phyloP scores from a whole-genome alignment of 2,329 filamentous ascomycete genomes.

The Lachnellula occidentalis region DNA sequence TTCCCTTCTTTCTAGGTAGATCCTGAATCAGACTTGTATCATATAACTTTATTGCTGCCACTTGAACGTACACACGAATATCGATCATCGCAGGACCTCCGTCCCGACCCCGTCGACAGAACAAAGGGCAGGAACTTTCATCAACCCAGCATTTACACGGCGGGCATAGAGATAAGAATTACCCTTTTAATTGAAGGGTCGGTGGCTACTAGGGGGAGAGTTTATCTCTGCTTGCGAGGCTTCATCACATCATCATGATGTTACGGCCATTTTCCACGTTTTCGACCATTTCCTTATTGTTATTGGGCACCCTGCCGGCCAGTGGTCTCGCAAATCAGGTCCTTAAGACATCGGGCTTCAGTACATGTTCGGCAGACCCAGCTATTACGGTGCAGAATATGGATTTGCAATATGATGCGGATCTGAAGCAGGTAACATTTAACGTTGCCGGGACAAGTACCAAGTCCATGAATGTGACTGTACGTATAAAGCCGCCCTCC shows the following conservation, averaged over 20 bases:
- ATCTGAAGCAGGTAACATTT: slow-evolving; percentile 68
- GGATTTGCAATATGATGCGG: slow-evolving; percentile 73
- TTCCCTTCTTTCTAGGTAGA: slow-evolving; percentile 51
- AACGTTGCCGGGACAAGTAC: slow-evolving; percentile 74
- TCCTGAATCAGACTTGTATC: slow-evolving; percentile 43
- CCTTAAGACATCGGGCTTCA: slow-evolving; percentile 76
- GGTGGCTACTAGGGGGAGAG: slow-evolving; percentile 8
- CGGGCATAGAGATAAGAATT: background rate
- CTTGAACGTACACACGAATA: background rate
- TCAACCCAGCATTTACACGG: background rate
- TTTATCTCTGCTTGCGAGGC: slow-evolving; percentile 1
- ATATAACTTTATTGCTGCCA: slow-evolving; percentile 5
- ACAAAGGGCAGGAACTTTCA: background rate
- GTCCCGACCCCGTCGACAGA: background rate
- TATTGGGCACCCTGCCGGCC: slow-evolving; percentile 26
- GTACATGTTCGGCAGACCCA: slow-evolving; percentile 57
- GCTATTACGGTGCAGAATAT: slow-evolving; percentile 67
- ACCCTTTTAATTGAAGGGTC: background rate
- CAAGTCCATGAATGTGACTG: slow-evolving; percentile 58
- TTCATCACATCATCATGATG: slow-evolving; percentile 22
- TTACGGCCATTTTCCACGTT: slow-evolving; percentile 25
- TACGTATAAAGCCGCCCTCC: background rate
- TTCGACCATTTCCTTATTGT: slow-evolving; percentile 26
- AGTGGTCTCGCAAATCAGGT: slow-evolving; percentile 60
- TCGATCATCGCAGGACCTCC: background rate